Evolutionary conservation across 495 filamentous ascomycete genomes (phyloP).

Genomic region (Trichoderma virens): DNA sequence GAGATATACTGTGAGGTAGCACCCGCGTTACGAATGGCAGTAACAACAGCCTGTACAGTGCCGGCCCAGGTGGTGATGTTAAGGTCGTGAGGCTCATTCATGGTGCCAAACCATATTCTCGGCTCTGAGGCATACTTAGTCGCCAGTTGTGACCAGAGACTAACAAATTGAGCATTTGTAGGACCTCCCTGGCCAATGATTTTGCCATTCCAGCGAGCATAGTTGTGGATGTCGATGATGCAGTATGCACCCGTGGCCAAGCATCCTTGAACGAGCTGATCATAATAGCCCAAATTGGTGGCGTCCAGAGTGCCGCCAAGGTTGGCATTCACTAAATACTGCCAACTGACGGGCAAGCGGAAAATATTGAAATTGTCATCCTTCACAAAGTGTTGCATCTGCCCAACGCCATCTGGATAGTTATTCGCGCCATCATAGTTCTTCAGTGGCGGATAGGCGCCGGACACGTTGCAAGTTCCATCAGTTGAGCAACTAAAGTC

Average conservation of each 20-base stretch:
- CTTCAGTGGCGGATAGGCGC: constrained; percentile 27
- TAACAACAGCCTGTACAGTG: constrained; percentile 48
- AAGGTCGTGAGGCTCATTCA: constrained; percentile 53
- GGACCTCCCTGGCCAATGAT: constrained; percentile 52
- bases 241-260: constrained; percentile 48
- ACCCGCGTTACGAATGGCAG: constrained; percentile 50
- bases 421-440: constrained; percentile 7
- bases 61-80: constrained; percentile 42
- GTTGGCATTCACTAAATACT: constrained; percentile 41
- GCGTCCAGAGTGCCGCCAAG: constrained; percentile 35
- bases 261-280: constrained; percentile 51
- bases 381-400: constrained; percentile 46
- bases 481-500: constrained; percentile 46
- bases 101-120: constrained; percentile 46
- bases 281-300: constrained; percentile 43
- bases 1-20: constrained; percentile 44
- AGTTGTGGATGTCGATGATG: constrained; percentile 47
- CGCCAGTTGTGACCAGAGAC: constrained; percentile 47
- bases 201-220: constrained; percentile 49
- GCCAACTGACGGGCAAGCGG: constrained; percentile 47
- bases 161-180: constrained; percentile 42
- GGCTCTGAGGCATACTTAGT: constrained; percentile 37
- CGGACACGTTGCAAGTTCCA: constrained; percentile 27
- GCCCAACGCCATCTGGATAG: constrained; percentile 30
- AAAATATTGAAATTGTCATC: constrained; percentile 44